Base-by-base conservation (phyloP, 1,284 basidiomycete genomes). In the Moesziomyces globuligerus region DNA sequence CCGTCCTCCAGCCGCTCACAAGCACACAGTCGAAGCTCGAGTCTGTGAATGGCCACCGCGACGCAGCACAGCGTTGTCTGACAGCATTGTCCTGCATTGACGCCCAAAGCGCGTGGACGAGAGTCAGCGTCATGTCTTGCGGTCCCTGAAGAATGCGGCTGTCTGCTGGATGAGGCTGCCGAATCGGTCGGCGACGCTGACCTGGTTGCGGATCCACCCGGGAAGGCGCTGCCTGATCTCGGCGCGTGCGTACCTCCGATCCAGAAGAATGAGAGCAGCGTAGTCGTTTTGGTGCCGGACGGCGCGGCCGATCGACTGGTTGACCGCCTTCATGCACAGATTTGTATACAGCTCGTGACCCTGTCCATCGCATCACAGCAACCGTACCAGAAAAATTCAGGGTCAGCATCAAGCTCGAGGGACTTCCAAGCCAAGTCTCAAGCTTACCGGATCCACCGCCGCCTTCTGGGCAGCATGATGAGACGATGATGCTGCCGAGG, bases 291-390 rank as follows among this genome's bases (percentile, higher is more conserved):
- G 48, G 48, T 82, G 79, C 2, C 80, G 78, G 15, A 82, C 81
- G 10, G 80, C 79, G n/a, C 80, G 59, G 90, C 94, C 94, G 64
- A 98, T 97, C 54, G 91, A 93, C 82, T 98, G 95, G 83, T 98
- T 98, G 39, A 98, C 94, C 0, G 94, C 86, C 48, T 92, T 92
- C 92, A 97, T 96, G 79, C 93, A 96, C 38, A 82, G 56, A 28
- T 81, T 81, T 20, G 75, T 57, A 58, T 82, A 82, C 13, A 82
- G 60, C 38, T 80, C 79, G 25, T 76, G 71, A 20, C 71, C 72
- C 49, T 61, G 34, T 21, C n/a, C 13, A n/a, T n/a, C n/a, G n/a
- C n/a, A n/a, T 13, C 25, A n/a, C 10, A 23, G 32, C 17, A 47
- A 15, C 3, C 36, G 11, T 0, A 7, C 9, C 20, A 23, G 8